Base-by-base conservation (phyloP, 805 yeast genomes). In the Myxozyma lipomycoides region DNA sequence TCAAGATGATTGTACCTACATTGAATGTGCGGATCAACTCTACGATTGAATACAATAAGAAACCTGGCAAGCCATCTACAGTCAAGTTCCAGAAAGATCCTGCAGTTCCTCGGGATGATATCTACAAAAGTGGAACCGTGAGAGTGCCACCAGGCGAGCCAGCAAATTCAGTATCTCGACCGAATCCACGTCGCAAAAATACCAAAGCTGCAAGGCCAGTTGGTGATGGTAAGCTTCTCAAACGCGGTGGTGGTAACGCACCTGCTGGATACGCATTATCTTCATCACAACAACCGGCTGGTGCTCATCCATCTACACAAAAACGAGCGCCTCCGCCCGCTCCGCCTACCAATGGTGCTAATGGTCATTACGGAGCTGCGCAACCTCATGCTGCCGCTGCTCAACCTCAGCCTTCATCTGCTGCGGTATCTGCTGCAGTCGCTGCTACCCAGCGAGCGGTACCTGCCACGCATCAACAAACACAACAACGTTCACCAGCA, bases 101-200 rank as follows among this genome's bases (percentile, higher is more conserved):
- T 10, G 64, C 78, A n/a, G 83, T 84, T 25, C 95, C 95, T 9
- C 66, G 78, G 57, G 75, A 85, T 39, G 98, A 93, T 66, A 52
- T 71, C 9, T 93, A 93, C 73, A 93, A 93, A 71, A 87, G 96
- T 2, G 86, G 95, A 56, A 80, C 86, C 0, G 90, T 93, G 23
- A 81, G 79, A 37, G 96, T 88, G 17, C 79, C 81, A 42, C 78
- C 77, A 40, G 98, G 98, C 15, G 73, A 78, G 55, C 89, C 96
- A 4, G 82, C 86, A 0, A 78, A 73, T 51, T 78, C 93, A 10
- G 71, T 64, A n/a, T 83, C 89, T 19, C 83, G 81, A 30, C 80
- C 82, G 61, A 80, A 84, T 60, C 98, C 98, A 26, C 79, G 80
- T 65, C 81, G 80, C n/a, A 69, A 67, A 32, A 45, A 43, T 18